Evolutionary conservation across 805 yeast genomes (phyloP), one percentile per base, ranked within the genome.

Genomic region (Starmerella roubikii): DNA sequence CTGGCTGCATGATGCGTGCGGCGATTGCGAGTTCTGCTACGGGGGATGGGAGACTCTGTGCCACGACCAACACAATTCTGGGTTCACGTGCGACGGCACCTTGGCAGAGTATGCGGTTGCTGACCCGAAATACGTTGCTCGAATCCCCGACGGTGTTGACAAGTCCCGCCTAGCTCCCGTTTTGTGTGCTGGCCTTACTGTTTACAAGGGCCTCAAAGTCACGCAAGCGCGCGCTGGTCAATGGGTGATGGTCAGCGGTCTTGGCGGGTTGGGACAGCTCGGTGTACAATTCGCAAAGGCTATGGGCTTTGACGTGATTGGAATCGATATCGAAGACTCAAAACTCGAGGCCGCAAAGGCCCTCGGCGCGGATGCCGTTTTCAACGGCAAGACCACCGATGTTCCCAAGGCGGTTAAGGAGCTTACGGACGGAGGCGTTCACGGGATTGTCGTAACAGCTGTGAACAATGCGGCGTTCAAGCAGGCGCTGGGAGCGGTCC

Each of bases 41-140:
- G 68, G 74, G 55, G 64, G 63, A 20, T 65, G 65, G 53, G 93
- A 81, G 62, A 69, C 88, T 48, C 73, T 74, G 60, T 81, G 93
- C 65, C 64, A 74, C 19, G 54, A 65, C 12, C 84, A 83, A 37
- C 78, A 59, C 51, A 70, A 81, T 56, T 76, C 88, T 18, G 94
- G 94, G 54, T 83, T 79, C 74, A 78, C 86, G 32, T 85, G 77
- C 55, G 88, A 84, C 59, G 94, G 94, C 51, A 75, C 93, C 26
- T 82, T 83, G 77, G 93, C 83, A 63, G 83, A 83, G 64, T 83
- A 81, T 60, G 85, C 85, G 38, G 75, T 88, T 32, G 93, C 88
- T 30, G 86, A 81, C 60, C 91, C 88, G 31, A 71, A 78, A 41
- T 93, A 82, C 57, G 93, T 91, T 28, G 93, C 93, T 30, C 66